Conservation (phyloP, 2,329 filamentous ascomycete genomes). For the Sporothrix euskadiensis region DNA sequence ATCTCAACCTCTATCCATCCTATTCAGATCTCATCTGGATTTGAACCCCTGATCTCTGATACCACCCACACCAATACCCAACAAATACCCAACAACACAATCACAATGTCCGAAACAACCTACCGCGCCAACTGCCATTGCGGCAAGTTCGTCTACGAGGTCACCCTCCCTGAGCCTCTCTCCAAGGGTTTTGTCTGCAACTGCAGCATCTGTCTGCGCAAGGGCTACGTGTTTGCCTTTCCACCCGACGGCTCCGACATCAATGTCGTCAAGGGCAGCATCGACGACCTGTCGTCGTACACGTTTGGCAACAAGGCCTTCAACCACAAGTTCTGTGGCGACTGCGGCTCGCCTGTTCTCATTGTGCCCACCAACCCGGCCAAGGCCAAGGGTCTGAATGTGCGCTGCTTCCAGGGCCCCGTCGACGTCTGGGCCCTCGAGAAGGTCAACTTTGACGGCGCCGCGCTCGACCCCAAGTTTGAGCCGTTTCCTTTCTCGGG, state of each 20-base stretch:
- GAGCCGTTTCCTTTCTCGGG: slow-evolving; percentile 44
- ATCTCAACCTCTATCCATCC: not conserved
- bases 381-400: slow-evolving; percentile 43
- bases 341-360: slow-evolving; percentile 50
- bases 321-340: slow-evolving; percentile 55
- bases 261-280: slow-evolving; percentile 50
- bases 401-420: slow-evolving; percentile 45
- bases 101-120: slow-evolving; percentile 35
- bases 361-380: slow-evolving; percentile 33
- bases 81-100: not conserved
- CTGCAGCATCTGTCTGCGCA: slow-evolving; percentile 64
- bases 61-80: not conserved
- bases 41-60: not conserved
- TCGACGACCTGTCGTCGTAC: slow-evolving; percentile 47
- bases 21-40: not conserved
- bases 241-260: slow-evolving; percentile 40
- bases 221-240: slow-evolving; percentile 47
- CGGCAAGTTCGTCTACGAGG: slow-evolving; percentile 54
- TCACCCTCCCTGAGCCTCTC: slow-evolving; percentile 55
- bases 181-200: slow-evolving; percentile 60
- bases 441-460: slow-evolving; percentile 43
- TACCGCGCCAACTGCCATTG: slow-evolving; percentile 63
- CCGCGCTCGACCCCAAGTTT: slow-evolving; percentile 39
- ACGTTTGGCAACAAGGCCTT: slow-evolving; percentile 44
- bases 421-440: slow-evolving; percentile 48